These are phyloP conservation scores for Hyphopichia pseudoburtonii DNA, from an alignment of 1,139 yeast genomes.

Conservation along the genomic window DNA sequence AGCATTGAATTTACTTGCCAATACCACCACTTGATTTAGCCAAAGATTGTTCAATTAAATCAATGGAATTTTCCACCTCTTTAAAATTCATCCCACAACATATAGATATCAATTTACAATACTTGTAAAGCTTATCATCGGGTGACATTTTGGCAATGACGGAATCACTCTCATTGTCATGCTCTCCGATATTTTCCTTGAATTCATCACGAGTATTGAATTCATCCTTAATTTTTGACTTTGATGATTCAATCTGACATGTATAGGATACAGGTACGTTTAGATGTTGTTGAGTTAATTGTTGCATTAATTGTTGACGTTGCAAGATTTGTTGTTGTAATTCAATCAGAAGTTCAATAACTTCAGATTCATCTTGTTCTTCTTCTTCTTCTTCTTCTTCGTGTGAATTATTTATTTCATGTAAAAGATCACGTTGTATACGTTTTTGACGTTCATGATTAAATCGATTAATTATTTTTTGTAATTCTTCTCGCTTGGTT, in stretches of 20 bases:
- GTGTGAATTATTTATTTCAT: neutral
- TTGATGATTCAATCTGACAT: too few relatives aligned
- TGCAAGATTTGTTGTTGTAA: slow-evolving; percentile 25
- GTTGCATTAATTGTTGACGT: slow-evolving; percentile 16
- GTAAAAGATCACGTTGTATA: too few relatives aligned
- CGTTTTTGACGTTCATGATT: neutral
- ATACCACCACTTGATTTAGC: slow-evolving; percentile 10
- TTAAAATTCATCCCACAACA: slow-evolving; percentile 47
- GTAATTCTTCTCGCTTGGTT: slow-evolving; percentile 34
- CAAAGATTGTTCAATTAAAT: slow-evolving; percentile 43
- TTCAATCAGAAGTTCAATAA: slow-evolving; percentile 16
- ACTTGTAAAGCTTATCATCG: slow-evolving; percentile 40
- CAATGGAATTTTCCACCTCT: slow-evolving; percentile 44
- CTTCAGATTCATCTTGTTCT: slow-evolving; percentile 10
- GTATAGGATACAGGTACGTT: neutral
- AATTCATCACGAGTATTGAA: slow-evolving; percentile 6
- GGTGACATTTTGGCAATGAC: slow-evolving; percentile 20
- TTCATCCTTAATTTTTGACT: too few relatives aligned
- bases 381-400: slow-evolving; percentile 4
- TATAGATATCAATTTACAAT: slow-evolving; percentile 42
- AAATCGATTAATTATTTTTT: slow-evolving; percentile 4
- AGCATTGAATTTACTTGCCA: neutral
- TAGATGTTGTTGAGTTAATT: slow-evolving; percentile 3
- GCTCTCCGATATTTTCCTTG: slow-evolving; percentile 6
- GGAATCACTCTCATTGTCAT: neutral